Evolutionary conservation across 768 basidiomycete genomes (phyloP).

Genomic region (Russula sp.): DNA sequence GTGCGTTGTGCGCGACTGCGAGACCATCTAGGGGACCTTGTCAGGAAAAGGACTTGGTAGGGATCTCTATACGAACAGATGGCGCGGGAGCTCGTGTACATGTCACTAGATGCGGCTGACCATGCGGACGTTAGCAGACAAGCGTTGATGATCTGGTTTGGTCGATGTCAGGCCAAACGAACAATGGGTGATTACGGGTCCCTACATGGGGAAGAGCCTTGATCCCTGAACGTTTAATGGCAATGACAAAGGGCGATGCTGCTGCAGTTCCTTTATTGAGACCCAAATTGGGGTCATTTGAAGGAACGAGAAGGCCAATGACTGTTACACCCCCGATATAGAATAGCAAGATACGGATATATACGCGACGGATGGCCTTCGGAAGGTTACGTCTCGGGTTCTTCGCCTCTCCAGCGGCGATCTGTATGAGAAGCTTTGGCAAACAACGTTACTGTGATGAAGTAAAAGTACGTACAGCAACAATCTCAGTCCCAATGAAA

Average conservation of each 20-base stretch:
- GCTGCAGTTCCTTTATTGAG: slow-evolving; percentile 54
- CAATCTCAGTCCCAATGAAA: slow-evolving; percentile 91
- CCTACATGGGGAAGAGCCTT: slow-evolving; percentile 71
- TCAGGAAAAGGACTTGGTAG: neutral
- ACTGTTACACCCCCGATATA: slow-evolving; percentile 54
- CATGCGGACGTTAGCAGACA: slow-evolving; percentile 83
- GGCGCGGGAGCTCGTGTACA: slow-evolving; percentile 84
- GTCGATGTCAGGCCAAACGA: no score
- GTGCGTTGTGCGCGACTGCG: slow-evolving; percentile 73
- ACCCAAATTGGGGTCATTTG: slow-evolving; percentile 47
- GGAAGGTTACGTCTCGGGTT: slow-evolving; percentile 72
- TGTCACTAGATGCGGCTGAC: slow-evolving; percentile 85
- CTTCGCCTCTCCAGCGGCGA: slow-evolving; percentile 85
- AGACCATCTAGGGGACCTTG: slow-evolving; percentile 56
- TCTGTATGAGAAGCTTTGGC: slow-evolving; percentile 33
- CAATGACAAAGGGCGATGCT: slow-evolving; percentile 87
- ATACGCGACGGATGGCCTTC: slow-evolving; percentile 51
- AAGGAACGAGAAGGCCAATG: slow-evolving; percentile 81
- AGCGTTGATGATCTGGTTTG: slow-evolving; percentile 63
- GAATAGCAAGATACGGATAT: slow-evolving; percentile 77
- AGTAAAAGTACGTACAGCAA: slow-evolving; percentile 51
- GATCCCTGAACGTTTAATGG: slow-evolving; percentile 78
- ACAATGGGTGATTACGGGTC: no score
- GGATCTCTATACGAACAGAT: slow-evolving; percentile 49
- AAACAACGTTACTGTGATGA: no score